Conservation (phyloP, 768 basidiomycete species). For the Mrakia gelida region DNA sequence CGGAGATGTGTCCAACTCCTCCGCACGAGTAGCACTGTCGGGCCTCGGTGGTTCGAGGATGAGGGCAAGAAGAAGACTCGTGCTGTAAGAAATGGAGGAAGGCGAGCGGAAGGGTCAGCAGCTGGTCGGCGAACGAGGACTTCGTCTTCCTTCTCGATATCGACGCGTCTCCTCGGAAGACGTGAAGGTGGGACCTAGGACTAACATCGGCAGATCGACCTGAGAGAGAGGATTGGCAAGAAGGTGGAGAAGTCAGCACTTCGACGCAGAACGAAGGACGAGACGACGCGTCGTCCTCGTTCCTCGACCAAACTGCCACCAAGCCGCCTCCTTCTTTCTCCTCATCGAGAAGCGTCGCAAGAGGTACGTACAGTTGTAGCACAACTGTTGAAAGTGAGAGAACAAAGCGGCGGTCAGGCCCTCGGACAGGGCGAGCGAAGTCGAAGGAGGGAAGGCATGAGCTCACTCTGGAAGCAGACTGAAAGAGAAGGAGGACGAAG, state of each 20-base stretch:
- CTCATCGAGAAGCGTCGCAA: neutral
- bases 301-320: neutral
- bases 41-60: conserved; percentile 24
- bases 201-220: conserved; percentile 8
- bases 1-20: conserved; percentile 15
- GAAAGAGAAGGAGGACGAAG: neutral
- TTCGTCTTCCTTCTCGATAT: neutral
- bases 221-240: neutral
- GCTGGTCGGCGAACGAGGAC: neutral
- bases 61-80: conserved; percentile 24
- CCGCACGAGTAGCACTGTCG: conserved; percentile 23
- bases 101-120: neutral
- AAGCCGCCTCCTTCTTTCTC: neutral
- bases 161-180: neutral
- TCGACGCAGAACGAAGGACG: neutral
- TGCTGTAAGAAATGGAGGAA: neutral
- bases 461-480: neutral
- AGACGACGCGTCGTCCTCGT: neutral
- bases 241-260: neutral
- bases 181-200: too few relatives aligned
- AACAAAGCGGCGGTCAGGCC: neutral
- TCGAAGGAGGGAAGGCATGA: neutral
- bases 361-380: conserved; percentile 3
- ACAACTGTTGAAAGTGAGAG: neutral
- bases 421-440: neutral